Evolutionary conservation across 108 stramenopile genomes (phyloP).

Genomic region (Cyclotella distinguenda): DNA sequence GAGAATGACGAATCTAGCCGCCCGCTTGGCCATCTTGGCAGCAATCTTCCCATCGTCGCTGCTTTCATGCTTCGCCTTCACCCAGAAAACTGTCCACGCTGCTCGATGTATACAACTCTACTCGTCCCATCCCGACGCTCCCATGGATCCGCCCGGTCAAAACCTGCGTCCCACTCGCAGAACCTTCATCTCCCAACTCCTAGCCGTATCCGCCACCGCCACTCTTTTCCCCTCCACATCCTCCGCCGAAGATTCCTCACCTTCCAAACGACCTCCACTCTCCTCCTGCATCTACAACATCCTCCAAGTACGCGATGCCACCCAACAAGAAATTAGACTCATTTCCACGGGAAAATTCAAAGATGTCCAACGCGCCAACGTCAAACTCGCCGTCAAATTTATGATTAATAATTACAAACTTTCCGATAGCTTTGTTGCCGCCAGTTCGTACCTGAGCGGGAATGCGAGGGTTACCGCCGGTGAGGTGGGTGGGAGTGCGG

Average conservation of each 20-base stretch:
- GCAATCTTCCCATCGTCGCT: not conserved
- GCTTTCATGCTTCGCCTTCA: not conserved
- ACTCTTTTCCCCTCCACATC: constrained; percentile 13
- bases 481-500: constrained; percentile 63
- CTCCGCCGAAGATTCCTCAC: constrained; percentile 18
- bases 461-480: constrained; percentile 57
- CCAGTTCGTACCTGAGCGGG: constrained; percentile 55
- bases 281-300: constrained; percentile 57
- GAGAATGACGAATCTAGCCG: not conserved
- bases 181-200: constrained; percentile 12
- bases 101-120: not conserved
- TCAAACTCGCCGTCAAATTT: constrained; percentile 86
- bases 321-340: constrained; percentile 79
- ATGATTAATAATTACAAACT: constrained; percentile 86
- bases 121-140: not conserved
- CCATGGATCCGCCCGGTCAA: not conserved
- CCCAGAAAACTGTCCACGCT: no score
- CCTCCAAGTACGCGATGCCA: constrained; percentile 80
- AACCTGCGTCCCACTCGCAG: constrained; percentile 7
- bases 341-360: constrained; percentile 86
- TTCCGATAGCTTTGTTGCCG: constrained; percentile 69
- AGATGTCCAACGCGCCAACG: constrained; percentile 85
- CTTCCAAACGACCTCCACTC: constrained; percentile 29
- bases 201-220: not conserved
- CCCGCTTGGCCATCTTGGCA: not conserved